Conservation (phyloP, 2,329 filamentous ascomycete genomes). For the Claviceps pusilla region DNA sequence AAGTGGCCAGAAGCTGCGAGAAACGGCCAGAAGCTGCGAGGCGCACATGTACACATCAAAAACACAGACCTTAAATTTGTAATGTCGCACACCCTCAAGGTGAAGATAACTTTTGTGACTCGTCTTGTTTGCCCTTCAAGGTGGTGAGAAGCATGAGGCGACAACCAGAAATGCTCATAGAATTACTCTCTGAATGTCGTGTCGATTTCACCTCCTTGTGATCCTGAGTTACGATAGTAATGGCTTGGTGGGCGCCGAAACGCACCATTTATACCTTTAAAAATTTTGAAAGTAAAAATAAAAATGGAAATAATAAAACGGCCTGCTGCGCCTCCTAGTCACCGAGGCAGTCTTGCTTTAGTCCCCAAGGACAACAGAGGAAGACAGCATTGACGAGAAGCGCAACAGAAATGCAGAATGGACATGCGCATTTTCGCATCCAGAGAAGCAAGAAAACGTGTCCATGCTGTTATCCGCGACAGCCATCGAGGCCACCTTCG, state of each 20-base stretch:
- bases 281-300: too few species aligned
- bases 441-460: slow-evolving; percentile 3
- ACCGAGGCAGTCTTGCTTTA: too few species aligned
- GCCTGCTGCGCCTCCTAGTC: too few species aligned
- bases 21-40: not conserved
- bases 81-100: not conserved
- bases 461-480: not conserved
- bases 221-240: too few species aligned
- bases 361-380: too few species aligned
- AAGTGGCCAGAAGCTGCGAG: too few species aligned
- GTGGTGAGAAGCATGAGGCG: not conserved
- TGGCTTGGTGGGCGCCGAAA: not conserved
- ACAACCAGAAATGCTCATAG: not conserved
- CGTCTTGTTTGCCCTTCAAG: not conserved
- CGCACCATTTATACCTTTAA: not conserved
- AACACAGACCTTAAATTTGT: not conserved
- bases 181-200: too few species aligned
- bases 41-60: not conserved
- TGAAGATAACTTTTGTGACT: not conserved
- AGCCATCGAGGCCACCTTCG: not conserved
- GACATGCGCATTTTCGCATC: not conserved
- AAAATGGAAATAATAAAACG: too few species aligned
- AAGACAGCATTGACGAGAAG: too few species aligned
- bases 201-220: too few species aligned
- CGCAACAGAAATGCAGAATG: not conserved